Conservation (phyloP, 331 rosid genomes). For the Cydonia oblonga region DNA sequence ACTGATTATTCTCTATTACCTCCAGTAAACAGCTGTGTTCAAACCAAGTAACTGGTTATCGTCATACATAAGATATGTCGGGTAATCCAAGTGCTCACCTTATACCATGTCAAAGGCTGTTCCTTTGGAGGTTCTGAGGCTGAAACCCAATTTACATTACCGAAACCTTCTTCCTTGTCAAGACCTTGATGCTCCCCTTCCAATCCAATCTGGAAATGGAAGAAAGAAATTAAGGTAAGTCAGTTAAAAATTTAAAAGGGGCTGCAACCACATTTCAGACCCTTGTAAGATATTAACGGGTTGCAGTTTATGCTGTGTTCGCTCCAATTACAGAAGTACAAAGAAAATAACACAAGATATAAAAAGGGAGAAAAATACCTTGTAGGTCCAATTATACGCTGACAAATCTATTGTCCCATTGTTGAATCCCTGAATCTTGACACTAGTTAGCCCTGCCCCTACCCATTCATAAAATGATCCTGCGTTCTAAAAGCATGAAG, state of each 20-base stretch:
- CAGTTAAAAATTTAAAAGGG: background rate
- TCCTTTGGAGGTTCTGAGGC: constrained; percentile 53
- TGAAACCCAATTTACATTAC: constrained; percentile 51
- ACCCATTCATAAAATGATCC: constrained; percentile 79
- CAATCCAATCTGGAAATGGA: constrained; percentile 57
- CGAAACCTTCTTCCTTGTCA: constrained; percentile 44
- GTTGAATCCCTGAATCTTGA: constrained; percentile 52
- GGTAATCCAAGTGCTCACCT: constrained; percentile 35
- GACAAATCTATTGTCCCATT: constrained; percentile 72
- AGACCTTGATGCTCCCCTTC: constrained; percentile 65
- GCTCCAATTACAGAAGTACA: background rate
- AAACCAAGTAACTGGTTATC: constrained; percentile 5
- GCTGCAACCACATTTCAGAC: background rate
- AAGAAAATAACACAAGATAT: too few relatives aligned
- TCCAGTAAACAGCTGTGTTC: background rate
- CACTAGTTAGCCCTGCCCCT: constrained; percentile 77
- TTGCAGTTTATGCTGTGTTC: background rate
- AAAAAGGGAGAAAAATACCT: constrained; percentile 35
- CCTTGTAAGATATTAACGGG: background rate
- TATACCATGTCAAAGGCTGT: constrained; percentile 87
- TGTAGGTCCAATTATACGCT: constrained; percentile 62
- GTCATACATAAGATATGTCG: background rate
- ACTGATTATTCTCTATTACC: background rate
- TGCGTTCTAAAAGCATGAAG: constrained; percentile 46
- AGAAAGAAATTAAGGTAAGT: constrained; percentile 1